A percentile compares a stretch with the other conserved stretches of the same genome.
Conservation (phyloP, 23 red algal genomes). For the Agarophyton chilense region DNA sequence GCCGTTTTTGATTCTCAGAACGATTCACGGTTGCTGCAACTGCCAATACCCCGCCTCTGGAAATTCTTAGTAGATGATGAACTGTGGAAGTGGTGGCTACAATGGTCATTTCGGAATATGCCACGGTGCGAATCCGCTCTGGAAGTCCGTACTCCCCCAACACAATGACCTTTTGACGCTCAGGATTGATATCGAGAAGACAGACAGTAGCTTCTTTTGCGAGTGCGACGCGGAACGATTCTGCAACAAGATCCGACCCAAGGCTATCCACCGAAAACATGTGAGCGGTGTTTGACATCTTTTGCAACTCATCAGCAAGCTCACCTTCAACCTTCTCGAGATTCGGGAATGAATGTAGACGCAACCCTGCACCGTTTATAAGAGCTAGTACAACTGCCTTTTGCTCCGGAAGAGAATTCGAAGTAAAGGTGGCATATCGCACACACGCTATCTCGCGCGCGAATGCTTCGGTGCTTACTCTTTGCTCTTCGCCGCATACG, state of each 20-base stretch:
- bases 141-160: slow-evolving; percentile 34
- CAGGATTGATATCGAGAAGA: slow-evolving; percentile 50
- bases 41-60: slow-evolving; percentile 46
- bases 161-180: slow-evolving; percentile 23
- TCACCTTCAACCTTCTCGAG: slow-evolving; percentile 36
- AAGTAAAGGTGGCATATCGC: slow-evolving; percentile 14
- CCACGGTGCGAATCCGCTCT: slow-evolving; percentile 26
- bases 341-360: slow-evolving; percentile 39
- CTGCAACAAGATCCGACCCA: slow-evolving; percentile 53
- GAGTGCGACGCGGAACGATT: slow-evolving; percentile 52
- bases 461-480: slow-evolving; percentile 2
- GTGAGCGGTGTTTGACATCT: slow-evolving; percentile 36
- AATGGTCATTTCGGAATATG: slow-evolving; percentile 67
- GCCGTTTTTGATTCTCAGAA: not conserved
- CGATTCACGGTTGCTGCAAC: slow-evolving; percentile 53
- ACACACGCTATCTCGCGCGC: slow-evolving; percentile 36
- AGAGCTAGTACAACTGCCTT: slow-evolving; percentile 36
- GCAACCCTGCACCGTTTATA: slow-evolving; percentile 14
- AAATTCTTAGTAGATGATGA: slow-evolving; percentile 63
- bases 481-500: slow-evolving; percentile 3
- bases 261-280: slow-evolving; percentile 64
- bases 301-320: slow-evolving; percentile 25
- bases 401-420: slow-evolving; percentile 41
- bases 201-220: slow-evolving; percentile 22
- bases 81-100: slow-evolving; percentile 22